Conservation (phyloP, 2,329 filamentous ascomycete genomes). For the Saccharata proteae region DNA sequence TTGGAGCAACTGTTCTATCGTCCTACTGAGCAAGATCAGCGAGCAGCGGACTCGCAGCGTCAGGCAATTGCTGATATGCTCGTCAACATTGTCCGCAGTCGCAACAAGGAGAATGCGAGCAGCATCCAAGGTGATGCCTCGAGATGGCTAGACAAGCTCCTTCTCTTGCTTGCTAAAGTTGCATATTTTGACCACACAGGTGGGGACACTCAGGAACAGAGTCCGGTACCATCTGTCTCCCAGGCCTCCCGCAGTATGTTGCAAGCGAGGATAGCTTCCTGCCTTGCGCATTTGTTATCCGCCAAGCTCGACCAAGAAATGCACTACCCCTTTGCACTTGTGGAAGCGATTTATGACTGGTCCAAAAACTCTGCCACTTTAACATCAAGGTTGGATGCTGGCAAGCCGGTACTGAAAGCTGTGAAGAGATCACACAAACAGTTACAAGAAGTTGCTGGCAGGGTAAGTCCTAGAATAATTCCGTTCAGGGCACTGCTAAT, state of each 20-base stretch:
- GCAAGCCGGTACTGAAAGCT: slow-evolving; percentile 29
- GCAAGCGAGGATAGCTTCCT: slow-evolving; percentile 43
- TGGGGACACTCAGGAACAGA: slow-evolving; percentile 18
- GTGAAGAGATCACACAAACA: slow-evolving; percentile 21
- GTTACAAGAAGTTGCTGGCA: slow-evolving; percentile 18
- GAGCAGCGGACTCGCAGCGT: slow-evolving; percentile 33
- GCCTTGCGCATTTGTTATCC: slow-evolving; percentile 38
- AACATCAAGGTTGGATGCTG: slow-evolving; percentile 40
- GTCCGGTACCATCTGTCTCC: slow-evolving; percentile 33
- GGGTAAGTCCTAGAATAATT: slow-evolving; percentile 10
- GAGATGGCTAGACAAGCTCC: slow-evolving; percentile 30
- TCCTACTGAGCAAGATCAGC: slow-evolving; percentile 31
- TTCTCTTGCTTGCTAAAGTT: slow-evolving; percentile 35
- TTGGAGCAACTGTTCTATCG: slow-evolving; percentile 34
- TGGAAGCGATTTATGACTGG: slow-evolving; percentile 23
- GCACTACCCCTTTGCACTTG: slow-evolving; percentile 27
- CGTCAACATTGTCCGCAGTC: slow-evolving; percentile 35
- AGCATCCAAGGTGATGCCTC: slow-evolving; percentile 29
- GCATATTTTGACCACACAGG: slow-evolving; percentile 36
- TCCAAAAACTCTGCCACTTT: slow-evolving; percentile 26
- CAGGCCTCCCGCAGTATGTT: slow-evolving; percentile 38
- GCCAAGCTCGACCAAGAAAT: slow-evolving; percentile 25
- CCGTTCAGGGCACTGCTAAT: neutral
- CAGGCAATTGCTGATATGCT: slow-evolving; percentile 41
- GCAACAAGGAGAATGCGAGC: slow-evolving; percentile 20